These are phyloP conservation scores for Blumeriella jaapii DNA, from an alignment of 2,329 filamentous ascomycete species.

Conservation along the genomic window DNA sequence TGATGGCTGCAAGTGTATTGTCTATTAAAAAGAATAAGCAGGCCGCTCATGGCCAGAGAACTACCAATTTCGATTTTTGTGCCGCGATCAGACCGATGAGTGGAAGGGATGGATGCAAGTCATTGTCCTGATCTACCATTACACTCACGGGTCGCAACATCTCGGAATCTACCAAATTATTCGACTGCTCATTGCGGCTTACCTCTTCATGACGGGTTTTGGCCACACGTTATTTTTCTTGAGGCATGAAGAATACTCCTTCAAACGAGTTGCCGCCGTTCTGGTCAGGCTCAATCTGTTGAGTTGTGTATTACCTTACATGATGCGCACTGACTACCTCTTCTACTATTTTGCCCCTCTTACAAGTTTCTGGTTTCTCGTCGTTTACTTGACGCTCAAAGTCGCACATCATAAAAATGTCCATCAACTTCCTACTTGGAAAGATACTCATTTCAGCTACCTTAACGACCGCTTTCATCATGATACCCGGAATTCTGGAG, in stretches of 20 bases:
- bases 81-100: conserved; percentile 47
- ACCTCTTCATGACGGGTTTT: conserved; percentile 51
- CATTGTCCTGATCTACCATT: conserved; percentile 44
- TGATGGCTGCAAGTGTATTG: conserved; percentile 24
- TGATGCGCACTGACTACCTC: conserved; percentile 44
- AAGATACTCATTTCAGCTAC: conserved; percentile 38
- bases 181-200: conserved; percentile 42
- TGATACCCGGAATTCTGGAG: conserved; percentile 33
- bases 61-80: conserved; percentile 34
- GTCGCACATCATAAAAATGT: conserved; percentile 33
- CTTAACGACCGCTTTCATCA: conserved; percentile 30
- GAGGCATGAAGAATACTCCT: conserved; percentile 43
- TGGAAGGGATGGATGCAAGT: conserved; percentile 58
- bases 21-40: conserved; percentile 21
- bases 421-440: conserved; percentile 30
- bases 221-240: conserved; percentile 50
- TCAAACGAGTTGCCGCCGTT: conserved; percentile 38
- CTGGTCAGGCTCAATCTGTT: conserved; percentile 47
- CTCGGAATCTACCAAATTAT: conserved; percentile 43
- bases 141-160: conserved; percentile 39
- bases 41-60: conserved; percentile 1
- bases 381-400: conserved; percentile 42
- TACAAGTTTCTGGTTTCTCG: conserved; percentile 49
- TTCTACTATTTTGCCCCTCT: conserved; percentile 49
- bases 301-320: conserved; percentile 39